phyloP scores from a whole-genome alignment of 2,329 filamentous ascomycete genomes.

The Botrytis paeoniae region DNA sequence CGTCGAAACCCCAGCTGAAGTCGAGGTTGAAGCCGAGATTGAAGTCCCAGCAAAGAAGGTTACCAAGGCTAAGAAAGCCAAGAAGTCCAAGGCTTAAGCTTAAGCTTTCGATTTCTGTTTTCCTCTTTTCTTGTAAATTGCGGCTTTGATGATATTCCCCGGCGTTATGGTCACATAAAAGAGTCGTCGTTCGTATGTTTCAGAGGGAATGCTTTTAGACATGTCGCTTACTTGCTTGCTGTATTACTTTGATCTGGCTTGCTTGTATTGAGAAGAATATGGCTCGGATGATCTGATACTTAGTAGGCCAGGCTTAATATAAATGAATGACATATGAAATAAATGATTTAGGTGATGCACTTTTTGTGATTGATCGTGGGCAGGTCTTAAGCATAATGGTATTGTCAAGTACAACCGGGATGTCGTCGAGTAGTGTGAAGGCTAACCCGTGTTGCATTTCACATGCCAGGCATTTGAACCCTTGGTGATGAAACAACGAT shows the following conservation, averaged over 20 bases:
- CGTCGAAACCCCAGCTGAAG: not conserved
- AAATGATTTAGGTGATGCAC: not conserved
- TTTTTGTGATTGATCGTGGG: not conserved
- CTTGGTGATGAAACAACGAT: not conserved
- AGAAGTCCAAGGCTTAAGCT: constrained; percentile 7
- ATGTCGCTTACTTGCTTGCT: constrained; percentile 1
- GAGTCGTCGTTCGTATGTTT: constrained; percentile 8
- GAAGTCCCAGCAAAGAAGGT: not conserved
- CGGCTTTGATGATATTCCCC: constrained; percentile 8
- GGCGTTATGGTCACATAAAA: constrained; percentile 12
- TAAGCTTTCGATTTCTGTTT: not conserved
- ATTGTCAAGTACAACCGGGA: not conserved
- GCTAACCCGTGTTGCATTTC: no score
- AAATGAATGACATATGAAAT: not conserved
- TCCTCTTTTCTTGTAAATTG: not conserved
- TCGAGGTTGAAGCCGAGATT: not conserved
- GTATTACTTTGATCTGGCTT: not conserved
- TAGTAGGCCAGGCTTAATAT: not conserved
- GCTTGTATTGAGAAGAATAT: not conserved
- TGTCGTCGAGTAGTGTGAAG: no score
- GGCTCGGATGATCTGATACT: not conserved
- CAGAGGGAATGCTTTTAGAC: not conserved
- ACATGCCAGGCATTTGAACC: not conserved
- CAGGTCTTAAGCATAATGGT: not conserved
- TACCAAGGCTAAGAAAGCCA: constrained; percentile 1